Percentiles rank a stretch among this genome's conserved stretches.
phyloP scores from a whole-genome alignment of 176 grass and related monocot species.

The Rhipidocladum racemiflorum region DNA sequence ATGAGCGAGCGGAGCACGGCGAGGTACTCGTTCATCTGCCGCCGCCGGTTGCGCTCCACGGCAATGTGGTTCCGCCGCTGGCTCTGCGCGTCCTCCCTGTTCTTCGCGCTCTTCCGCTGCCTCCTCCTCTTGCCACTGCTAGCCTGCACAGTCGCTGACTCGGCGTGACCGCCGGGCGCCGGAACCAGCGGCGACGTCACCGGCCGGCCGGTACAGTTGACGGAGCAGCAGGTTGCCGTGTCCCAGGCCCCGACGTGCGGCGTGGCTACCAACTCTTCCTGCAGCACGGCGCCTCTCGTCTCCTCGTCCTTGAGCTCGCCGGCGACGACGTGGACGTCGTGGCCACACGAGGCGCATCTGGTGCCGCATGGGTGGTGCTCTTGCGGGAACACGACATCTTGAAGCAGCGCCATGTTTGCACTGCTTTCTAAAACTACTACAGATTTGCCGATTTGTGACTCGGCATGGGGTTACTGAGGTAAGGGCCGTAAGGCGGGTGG shows the following conservation, averaged over 20 bases:
- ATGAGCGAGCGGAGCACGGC: no score
- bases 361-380: neutral
- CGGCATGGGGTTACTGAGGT: neutral
- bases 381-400: neutral
- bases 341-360: neutral
- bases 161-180: no score
- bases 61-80: constrained; percentile 51
- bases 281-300: neutral
- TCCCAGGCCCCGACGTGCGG: neutral
- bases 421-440: neutral
- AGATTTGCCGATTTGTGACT: neutral
- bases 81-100: no score
- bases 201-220: no score
- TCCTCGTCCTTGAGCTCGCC: neutral
- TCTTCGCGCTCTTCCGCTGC: no score
- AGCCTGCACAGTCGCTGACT: no score
- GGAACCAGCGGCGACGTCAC: no score
- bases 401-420: neutral
- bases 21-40: constrained; percentile 91
- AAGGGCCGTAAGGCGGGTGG: no score
- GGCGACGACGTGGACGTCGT: neutral
- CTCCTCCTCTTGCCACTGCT: no score
- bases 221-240: no score
- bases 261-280: neutral
- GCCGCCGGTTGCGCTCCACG: constrained; percentile 77